A percentile compares a stretch with the other conserved stretches of the same genome.
Conservation (phyloP, 1,284 basidiomycete species). For the Tilletiopsis washingtonensis region DNA sequence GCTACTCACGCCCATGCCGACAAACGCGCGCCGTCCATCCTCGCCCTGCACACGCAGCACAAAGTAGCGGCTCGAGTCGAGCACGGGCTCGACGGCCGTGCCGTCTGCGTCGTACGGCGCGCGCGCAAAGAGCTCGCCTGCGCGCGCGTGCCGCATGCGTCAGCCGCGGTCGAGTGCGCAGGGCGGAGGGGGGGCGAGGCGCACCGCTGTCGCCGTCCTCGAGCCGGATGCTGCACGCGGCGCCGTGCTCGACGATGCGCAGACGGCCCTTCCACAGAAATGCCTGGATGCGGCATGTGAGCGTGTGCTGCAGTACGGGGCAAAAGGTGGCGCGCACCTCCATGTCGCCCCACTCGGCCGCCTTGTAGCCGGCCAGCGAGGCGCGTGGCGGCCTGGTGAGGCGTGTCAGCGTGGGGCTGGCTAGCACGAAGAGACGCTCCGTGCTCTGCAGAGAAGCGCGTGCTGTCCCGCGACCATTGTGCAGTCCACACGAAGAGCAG, state of each 20-base stretch:
- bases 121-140: constrained; percentile 70
- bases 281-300: constrained; percentile 21
- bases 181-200: constrained; percentile 46
- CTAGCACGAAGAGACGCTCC: too few species aligned
- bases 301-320: neutral
- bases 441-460: too few species aligned
- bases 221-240: constrained; percentile 36
- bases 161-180: too few species aligned
- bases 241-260: constrained; percentile 64
- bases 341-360: constrained; percentile 60
- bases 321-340: constrained; percentile 38
- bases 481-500: too few species aligned
- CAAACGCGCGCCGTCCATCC: constrained; percentile 32
- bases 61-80: constrained; percentile 93
- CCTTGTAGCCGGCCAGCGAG: constrained; percentile 53
- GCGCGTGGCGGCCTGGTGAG: constrained; percentile 64
- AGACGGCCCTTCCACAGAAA: constrained; percentile 87
- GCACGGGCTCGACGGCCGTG: constrained; percentile 79
- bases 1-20: constrained; percentile 45
- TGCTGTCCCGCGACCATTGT: too few species aligned
- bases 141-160: too few species aligned
- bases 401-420: too few species aligned
- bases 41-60: constrained; percentile 68
- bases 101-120: constrained; percentile 75
- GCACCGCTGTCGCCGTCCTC: constrained; percentile 35